Evolutionary conservation across 768 basidiomycete species (phyloP), one percentile per base, ranked within the genome.

Genomic region (Termitomyces sp.): DNA sequence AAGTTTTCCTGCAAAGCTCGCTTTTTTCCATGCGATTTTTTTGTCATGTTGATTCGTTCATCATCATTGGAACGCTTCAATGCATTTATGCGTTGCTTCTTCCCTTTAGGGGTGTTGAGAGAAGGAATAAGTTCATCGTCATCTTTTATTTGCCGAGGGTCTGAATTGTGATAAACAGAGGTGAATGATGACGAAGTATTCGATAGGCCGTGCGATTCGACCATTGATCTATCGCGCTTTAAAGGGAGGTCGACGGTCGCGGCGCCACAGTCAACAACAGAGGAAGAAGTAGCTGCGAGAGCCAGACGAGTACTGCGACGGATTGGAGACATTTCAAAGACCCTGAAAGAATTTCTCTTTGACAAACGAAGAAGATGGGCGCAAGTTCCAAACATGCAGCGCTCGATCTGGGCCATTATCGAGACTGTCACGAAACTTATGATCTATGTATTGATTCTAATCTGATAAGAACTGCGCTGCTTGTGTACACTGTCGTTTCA

Each of bases 221-320:
- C 14, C 20, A 38, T 46, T 45, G 35, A 22, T 9, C 36, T 53
- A 7, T 47, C 28, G 14, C 44, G 51, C 33, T 58, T 47, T 2
- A 13, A 13, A 46, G 12, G 18, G n/a, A 26, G 6, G 16, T 4
- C 3, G 22, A 28, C 14, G 5, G 6, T 47, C 53, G 35, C 2
- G 10, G 18, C 58, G 58, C 58, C 58, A 58, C 45, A 54, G 36
- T 58, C 58, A 24, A 42, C 22, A 13, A 26, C n/a, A 18, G 26
- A 32, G 18, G 38, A 26, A 43, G 45, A 33, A 20, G 46, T 22
- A 4, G 22, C 26, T n/a, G 51, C 43, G 18, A 54, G 54, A 50
- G 58, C 58, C 24, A 59, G 43, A n/a, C 61, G 61, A 35, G 53
- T 30, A 40, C 61, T 62, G 33, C 49, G 51, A 33, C 58, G 58